A percentile compares a stretch with the other conserved stretches of the same genome.
Conservation (phyloP, 106 monocot species). For the Gastrodia elata region DNA sequence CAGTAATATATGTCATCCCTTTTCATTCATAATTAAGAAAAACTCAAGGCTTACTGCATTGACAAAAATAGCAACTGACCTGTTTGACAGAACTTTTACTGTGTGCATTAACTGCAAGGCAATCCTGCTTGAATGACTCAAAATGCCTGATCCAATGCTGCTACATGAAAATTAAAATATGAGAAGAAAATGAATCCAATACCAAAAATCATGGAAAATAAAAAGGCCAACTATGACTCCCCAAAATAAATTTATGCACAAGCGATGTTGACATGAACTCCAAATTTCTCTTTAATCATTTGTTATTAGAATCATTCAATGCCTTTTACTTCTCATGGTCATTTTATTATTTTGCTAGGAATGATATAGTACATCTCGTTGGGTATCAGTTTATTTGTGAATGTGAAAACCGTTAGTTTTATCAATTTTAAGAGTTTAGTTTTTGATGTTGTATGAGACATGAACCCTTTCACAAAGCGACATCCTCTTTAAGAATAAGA, state of each 20-base stretch:
- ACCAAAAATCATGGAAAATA: not conserved
- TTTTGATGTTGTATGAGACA: not conserved
- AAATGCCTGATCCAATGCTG: conserved; percentile 70
- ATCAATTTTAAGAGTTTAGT: not conserved
- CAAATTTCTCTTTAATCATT: not conserved
- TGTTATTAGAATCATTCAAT: not conserved
- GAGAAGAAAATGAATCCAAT: not conserved
- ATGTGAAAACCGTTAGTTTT: not conserved
- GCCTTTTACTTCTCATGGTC: not conserved
- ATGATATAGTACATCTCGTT: not conserved
- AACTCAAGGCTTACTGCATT: not conserved
- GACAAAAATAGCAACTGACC: conserved; percentile 28
- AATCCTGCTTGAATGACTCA: conserved; percentile 61
- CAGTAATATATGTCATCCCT: too few species aligned
- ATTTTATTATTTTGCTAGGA: not conserved
- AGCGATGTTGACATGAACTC: not conserved
- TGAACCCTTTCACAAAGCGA: not conserved
- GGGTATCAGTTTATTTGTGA: not conserved
- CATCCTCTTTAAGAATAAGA: not conserved
- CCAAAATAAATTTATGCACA: not conserved
- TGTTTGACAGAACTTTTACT: conserved; percentile 75
- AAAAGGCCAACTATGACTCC: not conserved
- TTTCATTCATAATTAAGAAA: not conserved
- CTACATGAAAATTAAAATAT: conserved; percentile 10
- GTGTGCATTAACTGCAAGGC: conserved; percentile 76